Evolutionary conservation across 1,139 yeast genomes (phyloP), one percentile per base, ranked within the genome.

Genomic region (Blastobotrys arbuscula): DNA sequence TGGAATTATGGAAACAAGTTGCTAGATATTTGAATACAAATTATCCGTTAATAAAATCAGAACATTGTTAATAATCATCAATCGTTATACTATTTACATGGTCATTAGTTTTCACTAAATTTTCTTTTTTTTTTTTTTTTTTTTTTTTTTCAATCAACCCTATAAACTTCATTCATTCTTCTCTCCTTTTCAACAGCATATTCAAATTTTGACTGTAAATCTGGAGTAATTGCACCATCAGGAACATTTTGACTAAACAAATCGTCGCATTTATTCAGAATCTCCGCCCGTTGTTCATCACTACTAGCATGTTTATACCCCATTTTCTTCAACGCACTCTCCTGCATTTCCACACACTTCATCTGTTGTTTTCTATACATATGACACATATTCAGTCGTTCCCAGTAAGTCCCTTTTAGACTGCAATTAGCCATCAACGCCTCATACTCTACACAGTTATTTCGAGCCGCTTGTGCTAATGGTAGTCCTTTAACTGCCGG

Each of bases 1-100:
- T 78, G 44, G 57, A 57, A 8, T 57, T 76, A 24, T 83, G 89
- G 89, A 57, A 61, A 12, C 60, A 60, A 6, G 55, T 78, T 43
- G 71, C 59, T 1, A 39, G 26, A 19, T 39, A 53, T 21, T 31
- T 60, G 23, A 34, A 48, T 21, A 40, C 34, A n/a, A 41, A 45
- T 3, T 48, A 15, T 34, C 55, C 55, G 13, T 35, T 44, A 7
- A 37, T n/a, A n/a, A n/a, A n/a, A n/a, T n/a, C n/a, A n/a, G 15
- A 12, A 18, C 10, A 24, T 8, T 15, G 12, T 31, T 12, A n/a
- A n/a, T n/a, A n/a, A n/a, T n/a, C n/a, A n/a, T n/a, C n/a, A n/a
- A n/a, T n/a, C n/a, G n/a, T n/a, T n/a, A n/a, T n/a, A 24, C 18
- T 6, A 19, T 20, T 12, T 6, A 9, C 31, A 8, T 39, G 10